Percentiles rank a stretch among this genome's conserved stretches.
These are phyloP conservation scores for Ramaria sp. DNA, from an alignment of 768 basidiomycete genomes.

Conservation along the genomic window DNA sequence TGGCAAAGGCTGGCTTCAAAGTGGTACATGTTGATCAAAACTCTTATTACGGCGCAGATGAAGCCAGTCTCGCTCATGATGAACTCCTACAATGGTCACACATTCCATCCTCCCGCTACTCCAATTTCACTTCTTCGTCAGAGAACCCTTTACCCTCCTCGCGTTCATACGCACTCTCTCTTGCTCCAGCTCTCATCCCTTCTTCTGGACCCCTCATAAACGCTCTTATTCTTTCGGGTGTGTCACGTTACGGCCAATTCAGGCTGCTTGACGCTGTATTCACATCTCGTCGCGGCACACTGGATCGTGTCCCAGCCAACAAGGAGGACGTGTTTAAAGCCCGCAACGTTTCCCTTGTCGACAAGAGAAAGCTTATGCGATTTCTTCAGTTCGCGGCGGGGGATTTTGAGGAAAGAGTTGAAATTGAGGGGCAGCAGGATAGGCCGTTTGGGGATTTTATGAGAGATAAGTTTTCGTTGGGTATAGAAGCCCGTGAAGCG, in stretches of 20 bases:
- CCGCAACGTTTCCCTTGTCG: conserved; percentile 60
- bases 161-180: conserved; percentile 75
- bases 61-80: conserved; percentile 73
- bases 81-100: conserved; percentile 71
- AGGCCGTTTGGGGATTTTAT: conserved; percentile 55
- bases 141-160: conserved; percentile 33
- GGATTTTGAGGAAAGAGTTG: conserved; percentile 56
- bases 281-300: conserved; percentile 35
- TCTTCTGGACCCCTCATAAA: conserved; percentile 71
- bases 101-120: conserved; percentile 15
- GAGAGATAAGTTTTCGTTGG: conserved; percentile 50
- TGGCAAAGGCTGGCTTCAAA: conserved; percentile 80
- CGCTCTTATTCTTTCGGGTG: conserved; percentile 69
- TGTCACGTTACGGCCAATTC: conserved; percentile 87
- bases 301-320: conserved; percentile 70
- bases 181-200: conserved; percentile 76
- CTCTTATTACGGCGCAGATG: conserved; percentile 72
- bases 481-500: conserved; percentile 41
- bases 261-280: conserved; percentile 65
- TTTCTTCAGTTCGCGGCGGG: conserved; percentile 75
- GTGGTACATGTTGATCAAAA: conserved; percentile 85
- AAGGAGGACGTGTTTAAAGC: conserved; percentile 93
- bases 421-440: conserved; percentile 46
- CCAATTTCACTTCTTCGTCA: conserved; percentile 8
- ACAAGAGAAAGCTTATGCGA: conserved; percentile 88